Evolutionary conservation across 2,329 filamentous ascomycete species (phyloP).

Genomic region (Colletotrichum sojae): DNA sequence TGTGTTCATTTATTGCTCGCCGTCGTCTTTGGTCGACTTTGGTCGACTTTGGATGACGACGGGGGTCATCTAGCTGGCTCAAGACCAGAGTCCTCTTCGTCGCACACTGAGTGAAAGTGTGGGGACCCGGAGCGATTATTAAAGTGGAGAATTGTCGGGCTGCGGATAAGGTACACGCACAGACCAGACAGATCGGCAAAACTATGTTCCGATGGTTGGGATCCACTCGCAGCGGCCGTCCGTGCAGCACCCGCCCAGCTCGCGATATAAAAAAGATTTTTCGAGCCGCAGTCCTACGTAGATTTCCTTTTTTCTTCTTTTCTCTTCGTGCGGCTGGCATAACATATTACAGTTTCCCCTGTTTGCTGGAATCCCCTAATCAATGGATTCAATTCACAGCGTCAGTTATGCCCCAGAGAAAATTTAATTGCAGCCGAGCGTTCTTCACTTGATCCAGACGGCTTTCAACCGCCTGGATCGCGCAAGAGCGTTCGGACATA

Average conservation of each 20-base stretch:
- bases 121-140: slow-evolving; percentile 19
- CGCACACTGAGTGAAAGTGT: slow-evolving; percentile 37
- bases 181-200: slow-evolving; percentile 18
- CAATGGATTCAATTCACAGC: slow-evolving; percentile 71
- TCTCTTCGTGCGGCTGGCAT: slow-evolving; percentile 86
- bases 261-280: slow-evolving; percentile 39
- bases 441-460: slow-evolving; percentile 46
- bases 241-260: slow-evolving; percentile 26
- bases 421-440: slow-evolving; percentile 83
- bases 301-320: slow-evolving; percentile 62
- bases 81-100: slow-evolving; percentile 28
- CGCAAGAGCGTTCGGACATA: slow-evolving; percentile 61
- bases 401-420: slow-evolving; percentile 85
- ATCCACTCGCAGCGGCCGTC: slow-evolving; percentile 19
- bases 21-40: slow-evolving; percentile 15
- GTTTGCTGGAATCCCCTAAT: slow-evolving; percentile 78
- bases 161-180: slow-evolving; percentile 3
- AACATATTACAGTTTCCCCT: slow-evolving; percentile 73
- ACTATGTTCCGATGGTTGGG: background rate
- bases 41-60: slow-evolving; percentile 30
- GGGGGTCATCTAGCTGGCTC: slow-evolving; percentile 37
- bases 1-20: slow-evolving; percentile 35
- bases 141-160: background rate
- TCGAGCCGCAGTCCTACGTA: background rate
- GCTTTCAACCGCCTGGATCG: slow-evolving; percentile 20